A percentile compares a stretch with the other conserved stretches of the same genome.
These are phyloP conservation scores for Clavariopsis aquatica DNA, from an alignment of 495 filamentous ascomycete species.

Conservation along the genomic window DNA sequence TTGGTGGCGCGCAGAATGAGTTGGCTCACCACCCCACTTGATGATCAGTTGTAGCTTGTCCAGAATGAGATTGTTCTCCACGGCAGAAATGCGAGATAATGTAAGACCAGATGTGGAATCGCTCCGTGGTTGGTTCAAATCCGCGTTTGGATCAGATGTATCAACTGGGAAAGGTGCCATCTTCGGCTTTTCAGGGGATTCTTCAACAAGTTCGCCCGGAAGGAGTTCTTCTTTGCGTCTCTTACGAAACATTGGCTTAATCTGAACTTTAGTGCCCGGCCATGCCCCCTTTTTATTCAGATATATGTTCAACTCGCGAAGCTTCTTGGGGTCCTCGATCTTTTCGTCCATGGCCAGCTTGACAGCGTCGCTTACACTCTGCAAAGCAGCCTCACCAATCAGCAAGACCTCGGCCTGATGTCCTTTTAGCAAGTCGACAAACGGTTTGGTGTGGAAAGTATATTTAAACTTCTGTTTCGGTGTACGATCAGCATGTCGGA, in stretches of 20 bases:
- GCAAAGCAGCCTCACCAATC: slow-evolving; percentile 86
- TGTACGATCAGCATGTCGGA: slow-evolving; percentile 93
- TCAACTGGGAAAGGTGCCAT: slow-evolving; percentile 20
- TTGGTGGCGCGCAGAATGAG: slow-evolving; percentile 95
- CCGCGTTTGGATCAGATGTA: background rate
- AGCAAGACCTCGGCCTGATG: slow-evolving; percentile 96
- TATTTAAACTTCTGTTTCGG: slow-evolving; percentile 99
- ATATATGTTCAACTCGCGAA: slow-evolving; percentile 78
- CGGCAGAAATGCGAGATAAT: slow-evolving; percentile 84
- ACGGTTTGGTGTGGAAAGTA: slow-evolving; percentile 95
- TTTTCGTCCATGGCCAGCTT: slow-evolving; percentile 72
- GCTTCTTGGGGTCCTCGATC: slow-evolving; percentile 82
- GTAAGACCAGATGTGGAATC: slow-evolving; percentile 85
- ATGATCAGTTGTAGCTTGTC: slow-evolving; percentile 97
- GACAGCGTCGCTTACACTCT: slow-evolving; percentile 83
- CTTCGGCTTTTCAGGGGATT: slow-evolving; percentile 29
- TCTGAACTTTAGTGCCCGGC: slow-evolving; percentile 97
- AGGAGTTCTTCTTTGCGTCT: slow-evolving; percentile 61
- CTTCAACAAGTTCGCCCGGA: slow-evolving; percentile 30
- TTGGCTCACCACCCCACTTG: slow-evolving; percentile 98
- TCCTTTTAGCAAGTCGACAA: slow-evolving; percentile 88
- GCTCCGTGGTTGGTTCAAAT: slow-evolving; percentile 51
- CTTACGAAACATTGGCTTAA: slow-evolving; percentile 97
- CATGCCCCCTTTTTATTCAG: slow-evolving; percentile 88
- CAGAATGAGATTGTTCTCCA: slow-evolving; percentile 81